Evolutionary conservation across 176 grass and related monocot species (phyloP), one percentile per base, ranked within the genome.

Genomic region (Triticum monococcum): DNA sequence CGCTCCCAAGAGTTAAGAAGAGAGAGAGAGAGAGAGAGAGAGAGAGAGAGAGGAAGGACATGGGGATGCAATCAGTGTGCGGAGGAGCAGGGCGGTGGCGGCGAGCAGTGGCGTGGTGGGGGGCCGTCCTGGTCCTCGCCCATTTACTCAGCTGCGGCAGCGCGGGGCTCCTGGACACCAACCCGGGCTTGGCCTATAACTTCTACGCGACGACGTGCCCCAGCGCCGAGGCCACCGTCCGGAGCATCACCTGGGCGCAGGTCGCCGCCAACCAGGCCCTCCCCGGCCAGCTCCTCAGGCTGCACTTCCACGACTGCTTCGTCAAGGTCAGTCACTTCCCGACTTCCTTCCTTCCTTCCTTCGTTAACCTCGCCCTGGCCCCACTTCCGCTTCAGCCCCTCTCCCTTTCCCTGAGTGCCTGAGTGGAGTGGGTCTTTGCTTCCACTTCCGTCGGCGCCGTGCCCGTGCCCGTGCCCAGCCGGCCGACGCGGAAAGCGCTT

Each of bases 241-340:
- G 26, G 62, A 54, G 9, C 20, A 33, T 95, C 70, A 88, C 84
- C 60, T 90, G 74, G 84, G 45, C 45, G 59, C 65, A 68, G 77
- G 93, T 95, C 33, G 68, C 72, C 61, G 80, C 22, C 77, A 88
- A 95, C 81, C 69, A 86, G 0, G 66, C 61, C 0, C 65, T 94
- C 72, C 66, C 90, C 63, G 92, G 60, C 4, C 81, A 77, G 62
- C 88, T 92, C 31, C 85, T 95, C 56, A 78, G 93, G 40, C 67
- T 95, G 14, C 86, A 90, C 90, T 95, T 95, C 88, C 93, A 95
- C 35, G 93, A 95, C 82, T 95, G 93, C 64, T 92, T 95, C 85
- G 93, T 95, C 38, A 71, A 85, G 88, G 93, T 92, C 71, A 28
- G 87, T 54, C 14, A 3, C 0, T 50, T 54, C 50, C 50, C 18